Evolutionary conservation across 441 rosid genomes (phyloP).

Genomic region (Bruguiera hainesii): DNA sequence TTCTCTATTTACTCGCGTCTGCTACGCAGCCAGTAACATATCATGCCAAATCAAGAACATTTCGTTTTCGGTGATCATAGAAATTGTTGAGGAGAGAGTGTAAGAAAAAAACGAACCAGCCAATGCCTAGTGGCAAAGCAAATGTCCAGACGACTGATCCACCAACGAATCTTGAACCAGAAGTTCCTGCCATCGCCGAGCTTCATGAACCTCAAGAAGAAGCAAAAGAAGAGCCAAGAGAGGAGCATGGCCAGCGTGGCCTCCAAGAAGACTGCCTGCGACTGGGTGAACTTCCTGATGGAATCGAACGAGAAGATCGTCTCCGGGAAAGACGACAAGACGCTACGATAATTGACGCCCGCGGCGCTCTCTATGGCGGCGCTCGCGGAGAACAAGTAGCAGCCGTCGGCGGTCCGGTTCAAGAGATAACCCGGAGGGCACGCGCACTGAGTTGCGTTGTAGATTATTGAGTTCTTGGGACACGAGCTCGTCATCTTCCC

Average conservation of each 20-base stretch:
- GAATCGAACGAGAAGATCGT: slow-evolving; percentile 71
- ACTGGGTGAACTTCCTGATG: slow-evolving; percentile 75
- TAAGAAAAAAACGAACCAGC: slow-evolving; percentile 53
- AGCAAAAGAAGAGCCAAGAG: slow-evolving; percentile 77
- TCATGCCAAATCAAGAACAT: too few relatives aligned
- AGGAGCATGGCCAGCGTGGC: slow-evolving; percentile 70
- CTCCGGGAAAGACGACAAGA: slow-evolving; percentile 48
- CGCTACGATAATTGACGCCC: slow-evolving; percentile 39
- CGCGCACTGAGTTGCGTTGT: slow-evolving; percentile 68
- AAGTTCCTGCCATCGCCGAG: slow-evolving; percentile 64
- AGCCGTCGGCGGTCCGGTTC: slow-evolving; percentile 39
- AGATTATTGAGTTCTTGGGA: slow-evolving; percentile 50
- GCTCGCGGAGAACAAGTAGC: slow-evolving; percentile 38
- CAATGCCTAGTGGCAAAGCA: slow-evolving; percentile 96
- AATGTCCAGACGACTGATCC: slow-evolving; percentile 86
- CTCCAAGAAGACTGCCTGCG: slow-evolving; percentile 94
- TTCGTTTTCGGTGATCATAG: background rate
- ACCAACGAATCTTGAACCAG: slow-evolving; percentile 90
- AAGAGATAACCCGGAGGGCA: slow-evolving; percentile 62
- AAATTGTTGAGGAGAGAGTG: background rate
- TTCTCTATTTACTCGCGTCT: too few relatives aligned
- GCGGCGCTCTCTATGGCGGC: slow-evolving; percentile 41
- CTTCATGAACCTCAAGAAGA: slow-evolving; percentile 69
- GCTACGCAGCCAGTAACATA: too few relatives aligned
- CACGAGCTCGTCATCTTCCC: slow-evolving; percentile 31